These are phyloP conservation scores for Tanozyma kutaoensis DNA, from an alignment of 805 yeast genomes.

Conservation along the genomic window DNA sequence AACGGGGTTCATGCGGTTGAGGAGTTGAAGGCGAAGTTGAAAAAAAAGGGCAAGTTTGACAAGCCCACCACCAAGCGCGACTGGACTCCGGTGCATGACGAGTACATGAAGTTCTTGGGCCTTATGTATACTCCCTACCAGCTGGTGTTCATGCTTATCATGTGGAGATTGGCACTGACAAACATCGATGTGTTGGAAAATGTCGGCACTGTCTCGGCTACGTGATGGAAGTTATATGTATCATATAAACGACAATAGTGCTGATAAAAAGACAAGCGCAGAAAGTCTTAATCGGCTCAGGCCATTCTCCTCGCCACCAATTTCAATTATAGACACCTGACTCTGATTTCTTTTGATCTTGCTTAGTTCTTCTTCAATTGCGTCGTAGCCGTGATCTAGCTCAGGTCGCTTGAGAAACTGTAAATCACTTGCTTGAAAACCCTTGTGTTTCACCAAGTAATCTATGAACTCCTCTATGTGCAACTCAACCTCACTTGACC, in stretches of 20 bases:
- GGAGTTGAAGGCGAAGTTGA: slow-evolving; percentile 16
- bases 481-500: no score
- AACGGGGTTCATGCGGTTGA: slow-evolving; percentile 16
- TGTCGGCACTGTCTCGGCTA: not conserved
- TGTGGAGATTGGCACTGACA: slow-evolving; percentile 63
- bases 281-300: not conserved
- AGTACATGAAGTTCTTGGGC: slow-evolving; percentile 40
- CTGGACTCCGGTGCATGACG: slow-evolving; percentile 60
- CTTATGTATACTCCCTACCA: slow-evolving; percentile 52
- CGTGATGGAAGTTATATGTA: not conserved
- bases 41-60: slow-evolving; percentile 21
- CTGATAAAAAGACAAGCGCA: not conserved
- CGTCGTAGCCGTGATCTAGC: no score
- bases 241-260: not conserved
- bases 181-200: slow-evolving; percentile 32
- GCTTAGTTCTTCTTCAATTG: no score
- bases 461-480: no score
- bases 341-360: no score
- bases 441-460: no score
- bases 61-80: slow-evolving; percentile 31
- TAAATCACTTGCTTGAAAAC: no score
- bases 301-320: slow-evolving; percentile 2
- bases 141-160: slow-evolving; percentile 50
- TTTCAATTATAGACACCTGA: no score
- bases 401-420: no score